A percentile compares a stretch with the other conserved stretches of the same genome.
phyloP scores from a whole-genome alignment of 179 eudicot species.

The Nepenthes alata region DNA sequence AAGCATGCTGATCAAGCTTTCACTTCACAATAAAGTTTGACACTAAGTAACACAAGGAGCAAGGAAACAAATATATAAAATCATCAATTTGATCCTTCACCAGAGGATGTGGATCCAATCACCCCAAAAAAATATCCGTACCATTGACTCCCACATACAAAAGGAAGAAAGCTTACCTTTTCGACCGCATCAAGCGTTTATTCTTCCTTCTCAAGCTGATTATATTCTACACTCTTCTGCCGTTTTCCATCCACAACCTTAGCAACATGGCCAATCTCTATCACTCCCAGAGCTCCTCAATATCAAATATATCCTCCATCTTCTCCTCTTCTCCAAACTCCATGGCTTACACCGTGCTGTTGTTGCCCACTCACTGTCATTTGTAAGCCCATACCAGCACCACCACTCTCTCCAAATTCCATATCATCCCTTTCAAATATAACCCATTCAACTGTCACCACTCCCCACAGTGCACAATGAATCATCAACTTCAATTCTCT shows the following conservation, averaged over 20 bases:
- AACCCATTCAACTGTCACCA: constrained; percentile 14
- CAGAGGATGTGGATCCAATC: too few relatives aligned
- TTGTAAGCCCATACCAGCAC: not conserved
- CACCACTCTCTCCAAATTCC: constrained; percentile 7
- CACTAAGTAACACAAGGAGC: too few relatives aligned
- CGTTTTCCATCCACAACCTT: constrained; percentile 10
- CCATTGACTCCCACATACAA: too few relatives aligned
- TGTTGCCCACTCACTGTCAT: constrained; percentile 12
- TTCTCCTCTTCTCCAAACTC: constrained; percentile 30
- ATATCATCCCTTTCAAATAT: constrained; percentile 16
- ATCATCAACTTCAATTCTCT: not conserved
- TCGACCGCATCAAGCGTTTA: constrained; percentile 31
- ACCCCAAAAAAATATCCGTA: too few relatives aligned
- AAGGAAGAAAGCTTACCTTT: constrained; percentile 27
- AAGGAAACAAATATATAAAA: too few relatives aligned
- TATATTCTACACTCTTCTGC: constrained; percentile 22
- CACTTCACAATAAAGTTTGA: too few relatives aligned
- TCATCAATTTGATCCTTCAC: too few relatives aligned
- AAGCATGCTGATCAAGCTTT: too few relatives aligned
- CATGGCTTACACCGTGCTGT: constrained; percentile 29
- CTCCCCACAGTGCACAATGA: constrained; percentile 1
- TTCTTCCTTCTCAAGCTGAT: constrained; percentile 47
- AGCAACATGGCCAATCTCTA: constrained; percentile 4
- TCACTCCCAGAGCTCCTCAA: constrained; percentile 12
- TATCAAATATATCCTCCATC: constrained; percentile 34